Percentiles rank a stretch among this genome's conserved stretches.
These are phyloP conservation scores for Alternaria novae-zelandiae DNA, from an alignment of 2,329 filamentous ascomycete species.

Conservation along the genomic window DNA sequence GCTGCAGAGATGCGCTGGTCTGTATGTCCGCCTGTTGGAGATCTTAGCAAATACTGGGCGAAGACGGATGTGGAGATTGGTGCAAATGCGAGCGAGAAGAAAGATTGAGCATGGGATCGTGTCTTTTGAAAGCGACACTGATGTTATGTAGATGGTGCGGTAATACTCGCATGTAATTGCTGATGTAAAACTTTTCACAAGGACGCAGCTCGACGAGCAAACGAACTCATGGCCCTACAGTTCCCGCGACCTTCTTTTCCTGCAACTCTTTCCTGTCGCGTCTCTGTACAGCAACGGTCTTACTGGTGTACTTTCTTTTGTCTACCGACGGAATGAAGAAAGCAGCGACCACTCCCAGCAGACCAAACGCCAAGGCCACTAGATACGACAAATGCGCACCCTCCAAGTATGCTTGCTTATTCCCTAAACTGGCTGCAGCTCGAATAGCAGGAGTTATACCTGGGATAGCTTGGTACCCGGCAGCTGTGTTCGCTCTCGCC, in stretches of 20 bases:
- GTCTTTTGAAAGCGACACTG: neutral
- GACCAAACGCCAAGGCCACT: constrained; percentile 42
- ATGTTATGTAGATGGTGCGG: neutral
- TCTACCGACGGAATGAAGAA: constrained; percentile 38
- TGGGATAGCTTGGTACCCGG: constrained; percentile 35
- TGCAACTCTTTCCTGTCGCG: constrained; percentile 29
- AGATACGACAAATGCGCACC: constrained; percentile 36
- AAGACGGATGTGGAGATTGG: constrained; percentile 37
- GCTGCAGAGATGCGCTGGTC: constrained; percentile 60
- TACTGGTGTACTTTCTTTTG: constrained; percentile 34
- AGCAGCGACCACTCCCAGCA: constrained; percentile 33
- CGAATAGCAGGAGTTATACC: constrained; percentile 36
- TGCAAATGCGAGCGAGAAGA: constrained; percentile 35
- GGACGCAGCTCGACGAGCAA: neutral
- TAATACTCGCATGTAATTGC: neutral
- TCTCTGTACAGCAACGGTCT: constrained; percentile 37
- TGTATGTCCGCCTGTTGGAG: constrained; percentile 58
- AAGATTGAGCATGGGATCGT: constrained; percentile 19
- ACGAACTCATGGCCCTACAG: neutral
- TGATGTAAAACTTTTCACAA: neutral
- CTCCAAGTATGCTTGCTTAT: constrained; percentile 38
- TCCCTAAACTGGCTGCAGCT: constrained; percentile 32
- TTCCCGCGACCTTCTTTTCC: constrained; percentile 23
- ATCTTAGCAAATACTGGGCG: constrained; percentile 58
- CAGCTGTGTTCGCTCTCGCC: constrained; percentile 30